phyloP scores from a whole-genome alignment of 2,329 filamentous ascomycete genomes.

The Aotearoamyces nothofagi region DNA sequence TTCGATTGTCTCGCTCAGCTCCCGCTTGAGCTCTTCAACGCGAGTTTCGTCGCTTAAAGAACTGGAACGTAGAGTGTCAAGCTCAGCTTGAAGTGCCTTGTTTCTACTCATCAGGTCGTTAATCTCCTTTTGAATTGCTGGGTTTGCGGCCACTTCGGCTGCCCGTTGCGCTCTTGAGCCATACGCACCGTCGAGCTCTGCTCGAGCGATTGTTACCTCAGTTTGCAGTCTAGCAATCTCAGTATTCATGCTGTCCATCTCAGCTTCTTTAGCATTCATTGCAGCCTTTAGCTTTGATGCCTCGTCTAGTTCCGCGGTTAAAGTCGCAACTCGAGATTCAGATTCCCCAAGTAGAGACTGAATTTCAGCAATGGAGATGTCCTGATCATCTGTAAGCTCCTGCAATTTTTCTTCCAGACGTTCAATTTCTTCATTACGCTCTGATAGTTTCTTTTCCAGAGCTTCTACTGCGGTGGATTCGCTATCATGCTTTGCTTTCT shows the following conservation, averaged over 20 bases:
- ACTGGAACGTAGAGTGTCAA: slow-evolving; percentile 23
- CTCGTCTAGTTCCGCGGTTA: slow-evolving; percentile 11
- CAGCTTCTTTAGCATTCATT: slow-evolving; percentile 26
- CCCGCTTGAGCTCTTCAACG: slow-evolving; percentile 40
- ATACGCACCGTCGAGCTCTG: slow-evolving; percentile 90
- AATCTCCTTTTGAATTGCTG: slow-evolving; percentile 41
- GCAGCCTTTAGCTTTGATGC: slow-evolving; percentile 18
- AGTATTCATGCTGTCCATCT: slow-evolving; percentile 39
- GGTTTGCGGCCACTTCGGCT: slow-evolving; percentile 45
- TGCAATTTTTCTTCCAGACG: slow-evolving; percentile 18
- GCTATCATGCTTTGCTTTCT: slow-evolving; percentile 10
- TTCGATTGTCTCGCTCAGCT: slow-evolving; percentile 50
- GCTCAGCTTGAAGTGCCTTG: slow-evolving; percentile 27
- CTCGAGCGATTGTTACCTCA: slow-evolving; percentile 77
- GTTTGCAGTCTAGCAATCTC: slow-evolving; percentile 52
- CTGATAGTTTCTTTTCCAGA: slow-evolving; percentile 6
- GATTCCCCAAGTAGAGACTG: slow-evolving; percentile 13
- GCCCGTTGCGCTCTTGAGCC: slow-evolving; percentile 57
- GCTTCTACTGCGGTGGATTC: slow-evolving; percentile 11
- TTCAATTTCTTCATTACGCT: slow-evolving; percentile 16
- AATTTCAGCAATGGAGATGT: slow-evolving; percentile 14
- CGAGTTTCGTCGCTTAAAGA: slow-evolving; percentile 27
- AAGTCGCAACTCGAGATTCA: slow-evolving; percentile 13
- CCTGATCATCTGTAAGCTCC: slow-evolving; percentile 15
- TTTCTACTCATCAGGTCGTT: slow-evolving; percentile 36